Evolutionary conservation across 257 asterid genomes (phyloP), one percentile per base, ranked within the genome.

Genomic region (Rubia yunnanensis): DNA sequence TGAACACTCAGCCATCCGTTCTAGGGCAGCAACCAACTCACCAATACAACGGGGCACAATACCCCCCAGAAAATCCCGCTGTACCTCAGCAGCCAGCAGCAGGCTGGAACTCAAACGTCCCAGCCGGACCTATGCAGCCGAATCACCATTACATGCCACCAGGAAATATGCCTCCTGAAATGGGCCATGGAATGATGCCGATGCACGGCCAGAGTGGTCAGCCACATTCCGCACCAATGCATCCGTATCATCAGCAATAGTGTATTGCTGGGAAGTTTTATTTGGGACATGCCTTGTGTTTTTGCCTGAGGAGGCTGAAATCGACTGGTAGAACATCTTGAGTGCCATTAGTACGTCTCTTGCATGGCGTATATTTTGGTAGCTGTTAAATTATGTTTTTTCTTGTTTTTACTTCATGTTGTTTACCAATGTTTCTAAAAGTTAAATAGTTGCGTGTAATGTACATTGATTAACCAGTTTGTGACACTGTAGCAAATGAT

Each of bases 1-100:
- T 86, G 78, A 85, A 81, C 60, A 22, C 95, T 39, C 99, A 85
- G 67, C 92, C 89, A 50, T 82, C 99, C 8, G 57, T 76, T 49
- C 65, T 88, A 62, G 96, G 89, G 60, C 89, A 86, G 72, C 99
- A 88, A 73, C 95, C 90, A 23, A 69, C 44, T 61, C 86, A 75
- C 63, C 76, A 81, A 4, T 86, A 83, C 74, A 75, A 49, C 48
- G 94, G 88, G 14, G 34, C 81, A 5, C 94, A 79, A 28, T 89
- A 89, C 55, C 76, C 88, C 34, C 84, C 82, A 1, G 84, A 76
- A 71, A 84, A 77, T 56, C 76, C 66, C 15, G 79, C 77, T 1
- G 69, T 64, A 6, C 80, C 88, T 49, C 87, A 84, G 65, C 88
- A 85, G 65, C 87, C 77, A 61, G 69, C 96, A 20, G 75, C 78